Percentiles rank a stretch among this genome's conserved stretches.
Evolutionary conservation across 805 yeast species (phyloP).

Genomic region (Cephaloascus fragrans): DNA sequence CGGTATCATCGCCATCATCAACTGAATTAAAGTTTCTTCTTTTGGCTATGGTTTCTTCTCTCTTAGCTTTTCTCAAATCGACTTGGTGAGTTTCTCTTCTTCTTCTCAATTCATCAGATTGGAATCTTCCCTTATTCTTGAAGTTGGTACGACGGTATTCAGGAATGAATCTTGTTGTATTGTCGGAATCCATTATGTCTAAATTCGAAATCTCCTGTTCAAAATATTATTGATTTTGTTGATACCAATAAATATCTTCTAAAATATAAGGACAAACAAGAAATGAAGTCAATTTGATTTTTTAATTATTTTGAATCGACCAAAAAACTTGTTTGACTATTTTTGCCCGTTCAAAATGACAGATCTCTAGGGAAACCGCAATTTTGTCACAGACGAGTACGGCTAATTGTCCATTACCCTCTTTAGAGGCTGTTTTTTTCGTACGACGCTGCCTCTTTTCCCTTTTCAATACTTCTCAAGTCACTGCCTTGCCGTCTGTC

Average conservation of each 20-base stretch:
- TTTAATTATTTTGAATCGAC: too few species aligned
- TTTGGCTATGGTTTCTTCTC: conserved; percentile 91
- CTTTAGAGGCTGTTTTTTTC: too few species aligned
- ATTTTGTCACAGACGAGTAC: too few species aligned
- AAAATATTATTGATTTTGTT: too few species aligned
- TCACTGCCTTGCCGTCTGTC: too few species aligned
- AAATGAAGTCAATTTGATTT: too few species aligned
- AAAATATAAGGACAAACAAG: too few species aligned
- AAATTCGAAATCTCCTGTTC: too few species aligned
- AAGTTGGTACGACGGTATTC: conserved; percentile 95
- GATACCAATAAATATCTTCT: too few species aligned
- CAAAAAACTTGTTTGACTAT: not conserved
- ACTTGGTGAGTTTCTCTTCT: conserved; percentile 97
- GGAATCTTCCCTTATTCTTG: conserved; percentile 89
- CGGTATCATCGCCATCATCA: conserved; percentile 28
- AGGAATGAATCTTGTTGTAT: conserved; percentile 81
- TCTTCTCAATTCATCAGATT: conserved; percentile 93
- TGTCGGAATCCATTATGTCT: conserved; percentile 63
- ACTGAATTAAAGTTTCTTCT: conserved; percentile 66
- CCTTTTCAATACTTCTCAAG: too few species aligned
- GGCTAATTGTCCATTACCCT: too few species aligned
- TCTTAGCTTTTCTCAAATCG: conserved; percentile 89
- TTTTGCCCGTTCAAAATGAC: not conserved
- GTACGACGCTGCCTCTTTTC: too few species aligned
- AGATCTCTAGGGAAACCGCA: not conserved